These are phyloP conservation scores for Nigrospora sphaerica DNA, from an alignment of 2,329 filamentous ascomycete species.

Conservation along the genomic window DNA sequence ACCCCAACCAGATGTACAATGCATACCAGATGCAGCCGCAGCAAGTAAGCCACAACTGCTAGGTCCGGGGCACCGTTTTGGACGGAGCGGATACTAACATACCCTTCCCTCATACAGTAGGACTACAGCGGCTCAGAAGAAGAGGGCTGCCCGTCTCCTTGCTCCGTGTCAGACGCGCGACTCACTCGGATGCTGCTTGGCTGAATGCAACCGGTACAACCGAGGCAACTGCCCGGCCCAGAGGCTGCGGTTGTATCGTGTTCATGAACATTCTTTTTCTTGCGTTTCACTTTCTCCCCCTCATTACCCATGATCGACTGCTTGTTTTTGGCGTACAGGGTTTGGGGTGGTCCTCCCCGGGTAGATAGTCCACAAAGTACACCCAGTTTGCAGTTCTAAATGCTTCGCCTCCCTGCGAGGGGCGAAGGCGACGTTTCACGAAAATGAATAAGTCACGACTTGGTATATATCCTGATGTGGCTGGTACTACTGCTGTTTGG, in stretches of 20 bases:
- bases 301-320: no score
- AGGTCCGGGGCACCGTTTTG: neutral
- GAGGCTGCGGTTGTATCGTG: no score
- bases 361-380: slow-evolving; percentile 1
- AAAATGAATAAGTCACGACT: no score
- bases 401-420: no score
- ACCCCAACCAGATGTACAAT: slow-evolving; percentile 75
- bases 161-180: neutral
- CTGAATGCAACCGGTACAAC: no score
- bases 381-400: neutral
- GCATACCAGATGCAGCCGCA: slow-evolving; percentile 76
- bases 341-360: neutral
- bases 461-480: no score
- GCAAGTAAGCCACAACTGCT: slow-evolving; percentile 53
- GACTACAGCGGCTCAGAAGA: neutral
- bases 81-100: neutral
- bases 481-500: no score
- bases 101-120: slow-evolving; percentile 1
- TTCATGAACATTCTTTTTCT: no score
- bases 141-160: neutral
- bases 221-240: no score
- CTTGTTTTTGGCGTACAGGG: neutral
- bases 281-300: no score
- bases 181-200: no score
- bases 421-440: no score